Conservation (phyloP, 129 eudicot species). For the Pittosporum tobira region DNA sequence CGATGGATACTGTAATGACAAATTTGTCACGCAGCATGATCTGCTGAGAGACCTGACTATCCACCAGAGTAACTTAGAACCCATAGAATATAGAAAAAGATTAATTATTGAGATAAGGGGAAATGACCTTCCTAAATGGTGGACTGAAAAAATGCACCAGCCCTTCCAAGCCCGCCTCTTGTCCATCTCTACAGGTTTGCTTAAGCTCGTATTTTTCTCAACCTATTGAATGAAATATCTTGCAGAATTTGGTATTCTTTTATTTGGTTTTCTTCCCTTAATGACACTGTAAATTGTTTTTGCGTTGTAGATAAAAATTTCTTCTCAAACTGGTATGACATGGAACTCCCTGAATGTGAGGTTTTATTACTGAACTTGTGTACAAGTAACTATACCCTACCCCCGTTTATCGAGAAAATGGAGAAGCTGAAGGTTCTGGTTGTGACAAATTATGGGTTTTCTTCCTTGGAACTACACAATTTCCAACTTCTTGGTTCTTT, state of each 20-base stretch:
- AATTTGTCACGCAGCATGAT: constrained; percentile 40
- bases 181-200: constrained; percentile 15
- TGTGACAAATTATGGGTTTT: constrained; percentile 35
- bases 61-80: constrained; percentile 21
- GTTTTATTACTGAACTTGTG: constrained; percentile 33
- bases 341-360: constrained; percentile 31
- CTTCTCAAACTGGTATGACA: constrained; percentile 34
- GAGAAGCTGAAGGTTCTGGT: constrained; percentile 27
- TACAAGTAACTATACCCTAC: constrained; percentile 23
- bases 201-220: neutral
- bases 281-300: neutral
- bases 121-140: constrained; percentile 26
- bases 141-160: constrained; percentile 4
- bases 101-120: constrained; percentile 26
- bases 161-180: constrained; percentile 5
- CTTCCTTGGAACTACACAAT: constrained; percentile 14
- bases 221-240: neutral
- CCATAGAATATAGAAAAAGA: constrained; percentile 27
- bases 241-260: neutral
- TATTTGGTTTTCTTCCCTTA: neutral
- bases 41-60: constrained; percentile 41
- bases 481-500: constrained; percentile 11
- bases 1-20: constrained; percentile 41
- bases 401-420: constrained; percentile 27
- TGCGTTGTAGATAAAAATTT: constrained; percentile 40